Conservation (phyloP, 139 green algal genomes). For the Chlamydomonas schloesseri region DNA sequence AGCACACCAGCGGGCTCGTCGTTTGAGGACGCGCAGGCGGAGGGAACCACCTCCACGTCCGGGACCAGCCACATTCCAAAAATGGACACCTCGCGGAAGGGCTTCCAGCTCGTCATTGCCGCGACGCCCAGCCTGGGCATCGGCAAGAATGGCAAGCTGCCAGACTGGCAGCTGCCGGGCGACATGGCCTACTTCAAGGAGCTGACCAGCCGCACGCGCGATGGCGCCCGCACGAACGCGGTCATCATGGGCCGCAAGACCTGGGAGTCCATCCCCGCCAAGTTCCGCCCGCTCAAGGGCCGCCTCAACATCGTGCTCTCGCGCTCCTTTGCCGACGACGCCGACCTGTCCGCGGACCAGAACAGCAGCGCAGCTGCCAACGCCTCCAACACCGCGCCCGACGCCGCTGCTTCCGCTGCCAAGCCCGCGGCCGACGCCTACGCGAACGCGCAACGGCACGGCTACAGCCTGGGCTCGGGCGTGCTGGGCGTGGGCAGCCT, state of each 20-base stretch:
- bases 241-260: constrained; percentile 99
- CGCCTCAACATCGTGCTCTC: constrained; percentile 97
- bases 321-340: constrained; percentile 42
- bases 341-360: neutral
- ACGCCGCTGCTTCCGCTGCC: neutral
- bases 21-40: too few relatives aligned
- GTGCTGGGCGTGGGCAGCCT: constrained; percentile 77
- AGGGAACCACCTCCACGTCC: too few relatives aligned
- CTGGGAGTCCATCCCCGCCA: constrained; percentile 95
- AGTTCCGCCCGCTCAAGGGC: constrained; percentile 91
- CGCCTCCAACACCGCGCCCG: neutral
- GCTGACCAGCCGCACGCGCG: constrained; percentile 78
- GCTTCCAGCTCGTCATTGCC: constrained; percentile 94
- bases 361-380: constrained; percentile 19
- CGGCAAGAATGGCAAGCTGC: constrained; percentile 77
- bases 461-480: constrained; percentile 45
- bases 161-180: constrained; percentile 73
- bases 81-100: neutral
- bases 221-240: constrained; percentile 84
- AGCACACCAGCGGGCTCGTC: too few relatives aligned
- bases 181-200: constrained; percentile 97
- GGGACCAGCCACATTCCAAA: too few relatives aligned
- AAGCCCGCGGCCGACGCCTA: neutral
- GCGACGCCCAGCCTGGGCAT: constrained; percentile 87
- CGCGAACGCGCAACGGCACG: neutral